phyloP scores from a whole-genome alignment of 345 rosid genomes.

The Ceriops tagal region DNA sequence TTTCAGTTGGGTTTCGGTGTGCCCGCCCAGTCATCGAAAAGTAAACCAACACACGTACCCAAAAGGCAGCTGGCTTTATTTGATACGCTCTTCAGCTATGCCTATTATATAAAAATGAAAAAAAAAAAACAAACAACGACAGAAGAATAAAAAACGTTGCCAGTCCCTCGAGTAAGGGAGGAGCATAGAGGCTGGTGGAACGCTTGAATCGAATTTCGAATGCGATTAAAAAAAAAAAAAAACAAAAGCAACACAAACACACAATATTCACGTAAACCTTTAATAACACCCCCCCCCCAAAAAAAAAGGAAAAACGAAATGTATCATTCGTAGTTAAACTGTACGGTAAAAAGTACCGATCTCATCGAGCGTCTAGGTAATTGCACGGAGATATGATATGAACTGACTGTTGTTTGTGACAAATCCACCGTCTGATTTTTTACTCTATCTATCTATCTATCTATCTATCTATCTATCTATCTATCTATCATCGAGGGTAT shows the following conservation, averaged over 20 bases:
- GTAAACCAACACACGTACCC: too few species aligned
- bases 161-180: too few species aligned
- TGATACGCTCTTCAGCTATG: slow-evolving; percentile 35
- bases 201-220: too few species aligned
- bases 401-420: too few species aligned
- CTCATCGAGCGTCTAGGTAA: background rate
- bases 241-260: too few species aligned
- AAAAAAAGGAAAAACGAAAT: background rate
- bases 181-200: too few species aligned
- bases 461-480: background rate
- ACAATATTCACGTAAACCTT: too few species aligned
- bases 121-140: background rate
- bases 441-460: background rate
- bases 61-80: slow-evolving; percentile 25
- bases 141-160: slow-evolving; percentile 1
- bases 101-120: background rate
- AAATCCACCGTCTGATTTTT: slow-evolving; percentile 2
- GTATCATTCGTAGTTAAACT: background rate
- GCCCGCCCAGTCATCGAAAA: too few species aligned
- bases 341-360: slow-evolving; percentile 35
- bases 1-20: too few species aligned
- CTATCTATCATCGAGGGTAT: background rate
- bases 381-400: slow-evolving; percentile 22
- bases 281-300: too few species aligned
- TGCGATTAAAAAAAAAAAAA: too few species aligned